These are phyloP conservation scores for Mycena venus DNA, from an alignment of 768 basidiomycete genomes.

Conservation along the genomic window DNA sequence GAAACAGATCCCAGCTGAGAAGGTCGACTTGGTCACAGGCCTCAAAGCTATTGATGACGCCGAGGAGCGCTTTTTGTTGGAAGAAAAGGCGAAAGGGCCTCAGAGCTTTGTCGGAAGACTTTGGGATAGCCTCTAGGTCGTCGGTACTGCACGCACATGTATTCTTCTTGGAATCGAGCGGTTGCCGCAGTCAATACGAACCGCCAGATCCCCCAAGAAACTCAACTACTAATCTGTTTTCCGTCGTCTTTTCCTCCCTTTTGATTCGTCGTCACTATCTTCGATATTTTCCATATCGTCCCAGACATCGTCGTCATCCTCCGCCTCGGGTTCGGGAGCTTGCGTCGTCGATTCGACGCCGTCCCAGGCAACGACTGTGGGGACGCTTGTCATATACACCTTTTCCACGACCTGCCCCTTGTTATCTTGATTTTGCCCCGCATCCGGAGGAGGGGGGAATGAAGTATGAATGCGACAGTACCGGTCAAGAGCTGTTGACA, in stretches of 20 bases:
- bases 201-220: too few species aligned
- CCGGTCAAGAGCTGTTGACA: slow-evolving; percentile 77
- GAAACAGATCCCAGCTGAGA: slow-evolving; percentile 54
- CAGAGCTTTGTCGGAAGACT: slow-evolving; percentile 41
- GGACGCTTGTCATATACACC: slow-evolving; percentile 70
- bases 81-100: slow-evolving; percentile 58
- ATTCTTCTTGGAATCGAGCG: too few species aligned
- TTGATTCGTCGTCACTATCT: slow-evolving; percentile 47
- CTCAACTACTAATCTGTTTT: slow-evolving; percentile 13
- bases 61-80: slow-evolving; percentile 63
- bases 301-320: slow-evolving; percentile 75
- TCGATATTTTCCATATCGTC: slow-evolving; percentile 67
- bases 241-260: slow-evolving; percentile 41
- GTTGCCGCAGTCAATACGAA: too few species aligned
- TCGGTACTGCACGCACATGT: background rate
- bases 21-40: slow-evolving; percentile 74
- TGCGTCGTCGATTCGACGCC: slow-evolving; percentile 34
- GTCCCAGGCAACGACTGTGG: slow-evolving; percentile 78
- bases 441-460: slow-evolving; percentile 61
- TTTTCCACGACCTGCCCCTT: slow-evolving; percentile 76
- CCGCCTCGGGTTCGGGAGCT: slow-evolving; percentile 40
- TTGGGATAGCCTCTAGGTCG: slow-evolving; percentile 55
- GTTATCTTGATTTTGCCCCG: slow-evolving; percentile 64
- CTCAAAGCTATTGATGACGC: slow-evolving; percentile 74
- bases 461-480: slow-evolving; percentile 79